A percentile compares a stretch with the other conserved stretches of the same genome.
These are phyloP conservation scores for Senna tora DNA, from an alignment of 306 rosid species.

Conservation along the genomic window DNA sequence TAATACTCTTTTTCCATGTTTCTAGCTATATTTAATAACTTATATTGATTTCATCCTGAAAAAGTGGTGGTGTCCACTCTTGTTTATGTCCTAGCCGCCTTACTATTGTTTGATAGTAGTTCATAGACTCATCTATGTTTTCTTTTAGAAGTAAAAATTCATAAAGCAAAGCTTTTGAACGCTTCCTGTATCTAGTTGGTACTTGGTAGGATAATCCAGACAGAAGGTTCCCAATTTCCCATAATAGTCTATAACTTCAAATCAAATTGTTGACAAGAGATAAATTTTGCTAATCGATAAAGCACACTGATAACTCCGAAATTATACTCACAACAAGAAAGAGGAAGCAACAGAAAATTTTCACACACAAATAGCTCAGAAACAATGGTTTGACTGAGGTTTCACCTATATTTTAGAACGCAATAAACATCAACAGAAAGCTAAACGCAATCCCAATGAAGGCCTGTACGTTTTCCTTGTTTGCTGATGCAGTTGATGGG, in stretches of 20 bases:
- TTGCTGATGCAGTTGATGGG: constrained; percentile 50
- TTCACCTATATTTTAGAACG: constrained; percentile 42
- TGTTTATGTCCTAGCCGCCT: not conserved
- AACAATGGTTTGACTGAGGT: constrained; percentile 15
- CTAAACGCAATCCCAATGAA: constrained; percentile 40
- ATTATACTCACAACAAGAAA: constrained; percentile 32
- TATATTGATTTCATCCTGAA: constrained; percentile 1
- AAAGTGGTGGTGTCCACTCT: not conserved
- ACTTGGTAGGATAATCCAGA: constrained; percentile 21
- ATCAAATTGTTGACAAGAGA: constrained; percentile 3
- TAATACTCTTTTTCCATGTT: not conserved
- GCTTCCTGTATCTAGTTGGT: constrained; percentile 5
- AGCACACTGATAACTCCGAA: constrained; percentile 27
- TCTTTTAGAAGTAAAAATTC: not conserved
- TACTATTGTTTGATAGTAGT: constrained; percentile 7
- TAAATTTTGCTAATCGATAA: not conserved
- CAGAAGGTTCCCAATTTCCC: constrained; percentile 25
- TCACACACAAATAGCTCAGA: constrained; percentile 32
- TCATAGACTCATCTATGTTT: not conserved
- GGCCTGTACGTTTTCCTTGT: constrained; percentile 38
- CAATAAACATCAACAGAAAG: constrained; percentile 45
- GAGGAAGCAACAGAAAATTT: constrained; percentile 32
- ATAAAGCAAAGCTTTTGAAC: not conserved
- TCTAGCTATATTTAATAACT: not conserved
- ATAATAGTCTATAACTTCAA: constrained; percentile 20